Evolutionary conservation across 1,284 basidiomycete genomes (phyloP), one percentile per base, ranked within the genome.

Genomic region (Albatrellus sp.): DNA sequence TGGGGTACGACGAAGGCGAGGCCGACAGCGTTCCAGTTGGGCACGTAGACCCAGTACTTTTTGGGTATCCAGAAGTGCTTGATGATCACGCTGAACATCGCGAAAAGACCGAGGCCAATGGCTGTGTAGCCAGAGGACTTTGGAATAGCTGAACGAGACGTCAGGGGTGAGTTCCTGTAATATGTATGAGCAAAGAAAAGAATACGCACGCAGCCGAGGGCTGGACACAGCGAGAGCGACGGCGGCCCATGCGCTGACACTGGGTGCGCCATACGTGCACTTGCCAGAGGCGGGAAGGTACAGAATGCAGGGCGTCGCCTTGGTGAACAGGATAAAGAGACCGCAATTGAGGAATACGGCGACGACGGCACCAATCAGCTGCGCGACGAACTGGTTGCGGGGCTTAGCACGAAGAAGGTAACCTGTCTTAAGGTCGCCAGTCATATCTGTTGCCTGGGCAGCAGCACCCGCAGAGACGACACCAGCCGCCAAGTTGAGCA

Each of bases 361-460:
- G 42, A 78, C 73, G 46, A 75, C 60, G 20, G 75, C 63, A 38
- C 77, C 77, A 46, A 61, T 62, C 5, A 77, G 60, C 61, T 80
- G 76, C 35, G 76, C 77, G 53, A 75, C 65, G 59, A 83, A 83
- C 63, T 83, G 77, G 56, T 73, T 74, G 48, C 63, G 66, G 16
- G 81, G 81, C 53, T 75, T 78, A 24, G 80, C 76, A 38, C 79
- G 67, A 11, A 83, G 68, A 46, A 84, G 68, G 59, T 81, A 80
- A 46, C 77, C 77, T 7, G 82, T 80, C 65, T 83, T 82, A 52
- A 84, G 61, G 54, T 85, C 82, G 47, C 79, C 74, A 48, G 77
- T 76, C 80, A 84, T 83, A 58, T 85, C 81, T 42, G 71, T 62
- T 17, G 76, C 66, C 57, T 80, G 76, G 19, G 68, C 71, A 17